Base-by-base conservation (phyloP, 2,329 filamentous ascomycete genomes). In the Raffaelea deltoideospora region DNA sequence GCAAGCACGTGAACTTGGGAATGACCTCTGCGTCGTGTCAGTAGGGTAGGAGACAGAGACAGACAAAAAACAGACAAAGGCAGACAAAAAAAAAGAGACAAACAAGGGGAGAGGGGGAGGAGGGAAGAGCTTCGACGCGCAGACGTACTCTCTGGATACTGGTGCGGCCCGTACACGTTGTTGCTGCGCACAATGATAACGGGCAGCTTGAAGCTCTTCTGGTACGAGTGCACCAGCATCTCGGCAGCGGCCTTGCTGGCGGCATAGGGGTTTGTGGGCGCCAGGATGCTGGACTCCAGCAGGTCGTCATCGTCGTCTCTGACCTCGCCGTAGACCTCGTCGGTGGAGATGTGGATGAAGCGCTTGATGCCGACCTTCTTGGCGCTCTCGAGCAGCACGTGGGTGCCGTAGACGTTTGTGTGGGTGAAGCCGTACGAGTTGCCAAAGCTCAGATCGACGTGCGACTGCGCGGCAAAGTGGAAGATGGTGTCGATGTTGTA, bases 161-260 rank as follows among this genome's bases (percentile, higher is more conserved):
- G 82, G 51, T 87, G 80, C 18, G 83, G 83, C 0, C 83, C 83
- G 49, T 87, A 90, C 22, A 88, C 80, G 49, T 90, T 88, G 61
- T 88, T 88, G 53, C 79, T 79, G 34, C 82, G 69, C 21, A 87
- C 78, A 47, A 87, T 82, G 44, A 88, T 83, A 35, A 76, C 72
- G 1, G 82, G 82, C 11, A 90, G 64, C 54, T 80, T 79, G 64
- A 86, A 87, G 55, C 77, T 83, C 60, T 82, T 85, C 52, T 78
- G 70, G 53, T 87, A 90, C n/a, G 81, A 83, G 53, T 80, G 76
- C n/a, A 88, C 80, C 50, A 84, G 65, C 80, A 86, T 86, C 59
- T 87, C 81, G 6, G 81, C 81, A 1, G 81, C 81, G 3, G 81
- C 81, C 57, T 87, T 87, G 57, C 75, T 80, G 17, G 81, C 81